These are phyloP conservation scores for Flagelloscypha sp. DNA, from an alignment of 768 basidiomycete species.

Conservation along the genomic window DNA sequence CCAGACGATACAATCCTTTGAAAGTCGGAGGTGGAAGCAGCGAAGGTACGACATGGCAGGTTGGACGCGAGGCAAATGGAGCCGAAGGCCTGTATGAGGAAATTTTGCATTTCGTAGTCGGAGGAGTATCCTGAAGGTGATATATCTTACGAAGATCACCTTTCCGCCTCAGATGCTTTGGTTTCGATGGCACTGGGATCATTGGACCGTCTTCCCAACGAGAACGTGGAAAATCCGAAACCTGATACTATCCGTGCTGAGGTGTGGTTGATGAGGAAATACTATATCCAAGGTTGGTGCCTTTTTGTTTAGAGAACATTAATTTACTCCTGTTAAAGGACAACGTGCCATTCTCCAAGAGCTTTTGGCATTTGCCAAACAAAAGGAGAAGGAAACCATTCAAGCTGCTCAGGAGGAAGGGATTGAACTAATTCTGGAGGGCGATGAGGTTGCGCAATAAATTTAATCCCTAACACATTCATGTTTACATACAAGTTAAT, in stretches of 20 bases:
- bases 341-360: slow-evolving; percentile 52
- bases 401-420: slow-evolving; percentile 43
- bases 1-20: slow-evolving; percentile 81
- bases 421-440: slow-evolving; percentile 45
- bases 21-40: slow-evolving; percentile 50
- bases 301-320: neutral
- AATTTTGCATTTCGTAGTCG: slow-evolving; percentile 27
- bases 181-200: slow-evolving; percentile 56
- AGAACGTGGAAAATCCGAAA: slow-evolving; percentile 12
- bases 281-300: slow-evolving; percentile 57
- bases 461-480: too few relatives aligned
- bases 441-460: too few relatives aligned
- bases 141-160: slow-evolving; percentile 47
- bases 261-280: slow-evolving; percentile 54
- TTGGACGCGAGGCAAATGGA: slow-evolving; percentile 49
- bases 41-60: slow-evolving; percentile 45
- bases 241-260: slow-evolving; percentile 35
- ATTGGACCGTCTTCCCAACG: slow-evolving; percentile 40
- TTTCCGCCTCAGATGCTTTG: slow-evolving; percentile 61
- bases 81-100: slow-evolving; percentile 56
- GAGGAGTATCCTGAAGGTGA: slow-evolving; percentile 17
- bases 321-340: slow-evolving; percentile 26
- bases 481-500: too few relatives aligned
- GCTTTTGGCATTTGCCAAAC: slow-evolving; percentile 38
- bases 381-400: slow-evolving; percentile 40